Evolutionary conservation across 306 rosid genomes (phyloP).

Genomic region (Vigna hirtella): DNA sequence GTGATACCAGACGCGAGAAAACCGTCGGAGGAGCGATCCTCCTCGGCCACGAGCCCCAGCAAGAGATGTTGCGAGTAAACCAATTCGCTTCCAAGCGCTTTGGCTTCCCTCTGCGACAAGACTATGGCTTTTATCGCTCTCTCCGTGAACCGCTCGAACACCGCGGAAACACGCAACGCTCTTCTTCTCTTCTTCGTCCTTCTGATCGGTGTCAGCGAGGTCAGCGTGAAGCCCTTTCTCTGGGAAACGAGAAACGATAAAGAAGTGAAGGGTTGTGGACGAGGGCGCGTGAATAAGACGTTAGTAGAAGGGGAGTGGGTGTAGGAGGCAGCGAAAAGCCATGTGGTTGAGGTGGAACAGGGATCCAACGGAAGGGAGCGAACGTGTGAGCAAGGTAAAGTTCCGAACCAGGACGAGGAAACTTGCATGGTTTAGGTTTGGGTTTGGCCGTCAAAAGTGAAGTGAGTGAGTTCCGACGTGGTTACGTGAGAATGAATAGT

Average conservation of each 20-base stretch:
- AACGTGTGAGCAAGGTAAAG: conserved; percentile 18
- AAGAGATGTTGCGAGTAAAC: conserved; percentile 77
- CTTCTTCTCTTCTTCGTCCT: conserved; percentile 37
- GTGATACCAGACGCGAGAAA: conserved; percentile 73
- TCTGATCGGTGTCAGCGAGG: conserved; percentile 22
- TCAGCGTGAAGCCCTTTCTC: background rate
- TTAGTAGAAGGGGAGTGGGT: conserved; percentile 29
- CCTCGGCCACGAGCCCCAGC: conserved; percentile 86
- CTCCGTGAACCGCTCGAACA: conserved; percentile 81
- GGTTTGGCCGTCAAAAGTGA: conserved; percentile 20
- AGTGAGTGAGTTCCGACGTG: background rate
- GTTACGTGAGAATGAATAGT: conserved; percentile 8
- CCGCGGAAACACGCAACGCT: conserved; percentile 50
- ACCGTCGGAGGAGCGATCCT: conserved; percentile 58
- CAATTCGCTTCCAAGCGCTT: conserved; percentile 60
- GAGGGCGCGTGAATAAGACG: conserved; percentile 24
- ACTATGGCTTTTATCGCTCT: conserved; percentile 77
- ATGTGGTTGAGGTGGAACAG: conserved; percentile 11
- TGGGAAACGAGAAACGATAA: conserved; percentile 47
- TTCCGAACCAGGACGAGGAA: conserved; percentile 47
- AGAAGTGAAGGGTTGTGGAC: background rate
- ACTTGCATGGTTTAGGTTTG: conserved; percentile 48
- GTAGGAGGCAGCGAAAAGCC: conserved; percentile 28
- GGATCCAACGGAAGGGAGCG: conserved; percentile 38
- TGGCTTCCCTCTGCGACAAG: conserved; percentile 80